Evolutionary conservation across 2,329 filamentous ascomycete species (phyloP).

Genomic region (Penicillium sp.): DNA sequence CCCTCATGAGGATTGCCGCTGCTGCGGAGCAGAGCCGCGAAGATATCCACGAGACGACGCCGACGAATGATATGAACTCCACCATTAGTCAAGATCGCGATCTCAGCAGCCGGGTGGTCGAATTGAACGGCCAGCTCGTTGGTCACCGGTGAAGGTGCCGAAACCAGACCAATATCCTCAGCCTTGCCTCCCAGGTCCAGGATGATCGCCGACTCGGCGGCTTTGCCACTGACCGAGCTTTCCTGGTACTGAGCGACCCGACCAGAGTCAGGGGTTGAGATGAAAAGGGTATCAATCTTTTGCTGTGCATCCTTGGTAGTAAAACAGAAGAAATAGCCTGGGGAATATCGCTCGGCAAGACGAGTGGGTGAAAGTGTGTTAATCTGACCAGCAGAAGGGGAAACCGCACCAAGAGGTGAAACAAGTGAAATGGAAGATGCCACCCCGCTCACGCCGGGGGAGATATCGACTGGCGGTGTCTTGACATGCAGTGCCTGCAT

Average conservation of each 20-base stretch:
- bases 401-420: conserved; percentile 29
- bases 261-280: conserved; percentile 83
- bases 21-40: conserved; percentile 75
- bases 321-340: conserved; percentile 89
- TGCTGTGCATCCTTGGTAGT: conserved; percentile 62
- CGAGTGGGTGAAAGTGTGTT: conserved; percentile 44
- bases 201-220: conserved; percentile 78
- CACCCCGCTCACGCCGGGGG: conserved; percentile 16
- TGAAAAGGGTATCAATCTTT: conserved; percentile 69
- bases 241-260: conserved; percentile 64
- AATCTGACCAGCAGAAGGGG: conserved; percentile 44
- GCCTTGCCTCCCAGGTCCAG: conserved; percentile 71
- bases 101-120: conserved; percentile 75
- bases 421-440: conserved; percentile 20
- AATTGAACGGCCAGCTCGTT: conserved; percentile 98
- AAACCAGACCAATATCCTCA: conserved; percentile 76
- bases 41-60: conserved; percentile 84
- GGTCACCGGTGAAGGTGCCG: conserved; percentile 64
- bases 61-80: conserved; percentile 85
- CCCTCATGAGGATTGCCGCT: conserved; percentile 70
- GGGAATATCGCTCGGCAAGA: conserved; percentile 62
- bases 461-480: conserved; percentile 67
- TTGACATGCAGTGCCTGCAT: conserved; percentile 99
- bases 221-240: conserved; percentile 58
- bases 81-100: conserved; percentile 87